Conservation (phyloP, 2,329 filamentous ascomycete genomes). For the Aureobasidium sp. region DNA sequence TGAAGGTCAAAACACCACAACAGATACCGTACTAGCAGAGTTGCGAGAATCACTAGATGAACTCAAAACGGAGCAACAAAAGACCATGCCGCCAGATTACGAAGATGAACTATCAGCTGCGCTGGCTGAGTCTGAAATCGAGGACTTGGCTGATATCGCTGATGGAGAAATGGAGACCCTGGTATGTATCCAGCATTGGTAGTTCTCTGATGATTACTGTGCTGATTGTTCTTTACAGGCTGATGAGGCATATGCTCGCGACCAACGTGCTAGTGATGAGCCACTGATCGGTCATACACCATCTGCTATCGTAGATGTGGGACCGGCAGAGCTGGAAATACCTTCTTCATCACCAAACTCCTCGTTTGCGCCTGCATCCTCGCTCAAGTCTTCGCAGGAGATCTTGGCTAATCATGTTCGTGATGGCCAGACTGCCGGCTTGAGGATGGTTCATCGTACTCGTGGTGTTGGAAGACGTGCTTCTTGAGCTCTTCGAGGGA, state of each 20-base stretch:
- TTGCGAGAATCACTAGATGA: background rate
- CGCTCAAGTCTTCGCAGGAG: background rate
- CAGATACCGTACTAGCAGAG: background rate
- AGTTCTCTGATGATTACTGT: accelerated
- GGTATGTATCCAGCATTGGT: background rate
- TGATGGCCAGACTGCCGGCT: background rate
- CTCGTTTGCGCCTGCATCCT: background rate
- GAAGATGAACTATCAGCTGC: background rate
- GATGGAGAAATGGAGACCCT: background rate
- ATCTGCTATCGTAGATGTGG: background rate
- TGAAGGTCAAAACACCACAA: background rate
- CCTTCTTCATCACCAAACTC: background rate
- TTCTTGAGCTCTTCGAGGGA: background rate
- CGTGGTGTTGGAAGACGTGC: background rate
- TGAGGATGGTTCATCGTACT: background rate
- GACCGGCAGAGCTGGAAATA: background rate
- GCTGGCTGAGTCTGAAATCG: slow-evolving; percentile 4
- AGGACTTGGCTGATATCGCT: slow-evolving; percentile 3
- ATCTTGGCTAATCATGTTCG: background rate
- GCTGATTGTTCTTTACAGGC: background rate
- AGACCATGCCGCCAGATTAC: background rate
- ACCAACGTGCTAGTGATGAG: background rate
- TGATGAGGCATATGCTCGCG: slow-evolving; percentile 4
- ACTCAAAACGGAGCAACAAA: background rate
- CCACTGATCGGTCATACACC: background rate